Conservation (phyloP, 768 basidiomycete genomes). For the Pilatotrama ljubarskyi region DNA sequence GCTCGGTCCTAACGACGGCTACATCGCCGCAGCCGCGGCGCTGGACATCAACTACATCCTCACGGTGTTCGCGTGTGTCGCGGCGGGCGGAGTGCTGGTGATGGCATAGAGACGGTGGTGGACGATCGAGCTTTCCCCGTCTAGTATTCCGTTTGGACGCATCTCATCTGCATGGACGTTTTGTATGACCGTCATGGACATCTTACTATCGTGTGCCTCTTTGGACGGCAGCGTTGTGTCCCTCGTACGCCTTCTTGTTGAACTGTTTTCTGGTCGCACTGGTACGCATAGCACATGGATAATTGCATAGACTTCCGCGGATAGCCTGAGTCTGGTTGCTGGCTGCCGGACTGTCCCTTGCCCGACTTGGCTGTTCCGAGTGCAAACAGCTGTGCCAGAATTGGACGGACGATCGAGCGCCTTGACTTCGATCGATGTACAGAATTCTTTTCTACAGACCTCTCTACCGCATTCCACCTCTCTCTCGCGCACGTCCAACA, state of each 20-base stretch:
- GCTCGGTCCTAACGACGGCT: conserved; percentile 69
- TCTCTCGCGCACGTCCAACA: not conserved
- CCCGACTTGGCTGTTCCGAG: not conserved
- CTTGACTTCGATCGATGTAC: conserved; percentile 12
- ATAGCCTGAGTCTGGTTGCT: too few relatives aligned
- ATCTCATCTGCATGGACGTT: conserved; percentile 15
- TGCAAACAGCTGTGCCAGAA: conserved; percentile 10
- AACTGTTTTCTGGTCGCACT: not conserved
- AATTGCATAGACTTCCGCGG: not conserved
- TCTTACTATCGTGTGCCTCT: conserved; percentile 8
- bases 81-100: conserved; percentile 32
- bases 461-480: not conserved
- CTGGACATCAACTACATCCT: conserved; percentile 47
- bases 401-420: conserved; percentile 5
- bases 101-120: not conserved
- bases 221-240: not conserved
- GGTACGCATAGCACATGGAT: not conserved
- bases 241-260: not conserved
- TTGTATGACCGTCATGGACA: conserved; percentile 21
- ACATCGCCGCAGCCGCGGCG: conserved; percentile 55
- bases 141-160: conserved; percentile 10
- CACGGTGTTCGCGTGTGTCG: conserved; percentile 44
- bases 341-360: too few relatives aligned
- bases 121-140: not conserved
- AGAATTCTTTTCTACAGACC: not conserved